Evolutionary conservation across 257 asterid species (phyloP).

Genomic region (Solanum tarapatanum): DNA sequence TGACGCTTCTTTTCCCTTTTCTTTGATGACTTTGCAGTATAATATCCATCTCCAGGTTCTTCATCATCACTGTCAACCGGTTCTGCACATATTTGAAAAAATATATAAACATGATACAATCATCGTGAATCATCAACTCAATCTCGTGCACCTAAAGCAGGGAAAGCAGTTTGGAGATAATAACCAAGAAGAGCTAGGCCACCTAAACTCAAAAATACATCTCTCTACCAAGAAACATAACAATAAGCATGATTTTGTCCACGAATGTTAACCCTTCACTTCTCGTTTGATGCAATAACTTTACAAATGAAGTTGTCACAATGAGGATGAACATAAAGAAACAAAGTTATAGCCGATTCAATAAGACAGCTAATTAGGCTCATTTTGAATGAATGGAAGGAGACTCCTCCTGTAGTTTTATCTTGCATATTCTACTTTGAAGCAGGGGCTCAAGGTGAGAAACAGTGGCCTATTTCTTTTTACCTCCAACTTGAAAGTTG

Average conservation of each 20-base stretch:
- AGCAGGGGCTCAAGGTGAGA: not conserved
- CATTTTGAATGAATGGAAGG: not conserved
- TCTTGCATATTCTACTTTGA: not conserved
- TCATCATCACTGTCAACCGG: constrained; percentile 68
- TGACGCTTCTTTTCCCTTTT: constrained; percentile 84
- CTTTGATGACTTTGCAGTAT: constrained; percentile 49
- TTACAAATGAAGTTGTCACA: not conserved
- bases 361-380: not conserved
- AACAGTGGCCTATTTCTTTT: not conserved
- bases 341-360: not conserved
- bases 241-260: not conserved
- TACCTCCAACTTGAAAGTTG: not conserved
- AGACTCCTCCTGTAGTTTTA: not conserved
- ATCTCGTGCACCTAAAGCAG: not conserved
- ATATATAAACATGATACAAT: not conserved
- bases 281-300: not conserved
- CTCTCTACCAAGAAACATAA: not conserved
- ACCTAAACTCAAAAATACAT: not conserved
- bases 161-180: not conserved
- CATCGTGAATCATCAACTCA: not conserved
- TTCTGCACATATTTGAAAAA: constrained; percentile 25
- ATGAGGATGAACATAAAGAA: not conserved
- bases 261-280: not conserved
- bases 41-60: constrained; percentile 50
- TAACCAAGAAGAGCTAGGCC: not conserved